phyloP scores from a whole-genome alignment of 805 yeast species.

The Wickerhamiella allomyrinae region DNA sequence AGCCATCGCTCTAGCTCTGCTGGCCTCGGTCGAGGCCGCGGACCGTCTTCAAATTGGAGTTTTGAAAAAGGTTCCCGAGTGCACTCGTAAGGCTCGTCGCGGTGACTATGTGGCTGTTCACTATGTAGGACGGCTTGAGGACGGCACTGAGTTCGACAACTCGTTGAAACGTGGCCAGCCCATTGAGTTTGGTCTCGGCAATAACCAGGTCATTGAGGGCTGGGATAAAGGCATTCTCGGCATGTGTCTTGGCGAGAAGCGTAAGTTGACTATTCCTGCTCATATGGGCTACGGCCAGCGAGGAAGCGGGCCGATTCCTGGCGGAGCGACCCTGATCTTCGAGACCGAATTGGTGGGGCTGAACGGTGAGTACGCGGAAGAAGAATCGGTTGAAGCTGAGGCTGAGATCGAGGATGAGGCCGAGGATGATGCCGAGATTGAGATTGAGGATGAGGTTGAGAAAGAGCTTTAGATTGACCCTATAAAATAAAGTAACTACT shows the following conservation, averaged over 20 bases:
- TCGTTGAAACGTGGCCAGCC: slow-evolving; percentile 54
- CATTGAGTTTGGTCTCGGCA: slow-evolving; percentile 56
- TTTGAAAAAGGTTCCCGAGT: slow-evolving; percentile 33
- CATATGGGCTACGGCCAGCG: slow-evolving; percentile 56
- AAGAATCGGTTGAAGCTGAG: background rate
- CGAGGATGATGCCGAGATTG: background rate
- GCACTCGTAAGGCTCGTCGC: slow-evolving; percentile 39
- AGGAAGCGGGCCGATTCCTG: slow-evolving; percentile 72
- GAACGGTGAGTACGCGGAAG: slow-evolving; percentile 22
- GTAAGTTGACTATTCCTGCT: slow-evolving; percentile 69
- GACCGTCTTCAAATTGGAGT: slow-evolving; percentile 24
- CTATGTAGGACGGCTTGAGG: slow-evolving; percentile 56
- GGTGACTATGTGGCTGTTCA: slow-evolving; percentile 69
- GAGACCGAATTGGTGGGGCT: slow-evolving; percentile 50
- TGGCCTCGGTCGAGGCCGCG: slow-evolving; percentile 9
- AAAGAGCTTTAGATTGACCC: background rate
- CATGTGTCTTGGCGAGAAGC: slow-evolving; percentile 81
- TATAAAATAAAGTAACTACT: too few relatives aligned
- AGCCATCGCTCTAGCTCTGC: background rate
- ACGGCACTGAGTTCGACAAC: slow-evolving; percentile 64
- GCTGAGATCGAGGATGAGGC: background rate
- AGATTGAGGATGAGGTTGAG: too few relatives aligned
- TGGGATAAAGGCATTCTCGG: slow-evolving; percentile 79
- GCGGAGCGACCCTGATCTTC: slow-evolving; percentile 58
- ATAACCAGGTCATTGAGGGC: slow-evolving; percentile 69